Evolutionary conservation across 345 rosid genomes (phyloP), one percentile per base, ranked within the genome.

Genomic region (Pugionium cornutum): DNA sequence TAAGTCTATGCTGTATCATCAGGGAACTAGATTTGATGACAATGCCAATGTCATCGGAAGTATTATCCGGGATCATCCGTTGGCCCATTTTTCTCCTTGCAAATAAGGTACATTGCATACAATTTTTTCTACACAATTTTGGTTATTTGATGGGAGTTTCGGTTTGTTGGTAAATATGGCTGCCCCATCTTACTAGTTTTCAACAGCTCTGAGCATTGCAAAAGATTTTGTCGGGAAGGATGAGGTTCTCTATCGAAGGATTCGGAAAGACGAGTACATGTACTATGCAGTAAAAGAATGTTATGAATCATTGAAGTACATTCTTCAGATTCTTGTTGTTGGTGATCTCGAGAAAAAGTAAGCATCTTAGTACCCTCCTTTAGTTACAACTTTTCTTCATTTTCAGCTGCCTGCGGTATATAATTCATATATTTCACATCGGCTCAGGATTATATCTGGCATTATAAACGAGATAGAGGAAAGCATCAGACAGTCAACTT

Each of bases 31-130:
- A 83, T 78, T 78, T 89, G 80, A 92, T 92, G 98, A 79, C 66
- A 4, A 92, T 92, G 53, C 88, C 94, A 8, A 79, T 83, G 82
- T 77, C 91, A 32, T 65, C 86, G 41, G 89, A 90, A 74, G 74
- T 86, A 62, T 72, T 84, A 53, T 74, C 78, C 30, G 94, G 83
- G 74, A 78, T 79, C 58, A 74, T 92, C 72, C 84, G 81, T 44
- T 92, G 98, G 98, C 98, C 98, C 9, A 82, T 92, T 70, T 92
- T 92, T 75, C 96, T 92, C 69, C 83, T 92, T 33, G 89, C 97
- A 69, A 85, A 83, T 79, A 83, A 92, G 96, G 98, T 92, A 74
- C 56, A 35, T 7, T 33, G 53, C 67, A 50, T 44, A 41, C 7
- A 28, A 34, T 7, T 4, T 47, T 18, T 9, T 44, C 28, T 62